These are phyloP conservation scores for Amanita muscaria DNA, from an alignment of 768 basidiomycete species.

Conservation along the genomic window DNA sequence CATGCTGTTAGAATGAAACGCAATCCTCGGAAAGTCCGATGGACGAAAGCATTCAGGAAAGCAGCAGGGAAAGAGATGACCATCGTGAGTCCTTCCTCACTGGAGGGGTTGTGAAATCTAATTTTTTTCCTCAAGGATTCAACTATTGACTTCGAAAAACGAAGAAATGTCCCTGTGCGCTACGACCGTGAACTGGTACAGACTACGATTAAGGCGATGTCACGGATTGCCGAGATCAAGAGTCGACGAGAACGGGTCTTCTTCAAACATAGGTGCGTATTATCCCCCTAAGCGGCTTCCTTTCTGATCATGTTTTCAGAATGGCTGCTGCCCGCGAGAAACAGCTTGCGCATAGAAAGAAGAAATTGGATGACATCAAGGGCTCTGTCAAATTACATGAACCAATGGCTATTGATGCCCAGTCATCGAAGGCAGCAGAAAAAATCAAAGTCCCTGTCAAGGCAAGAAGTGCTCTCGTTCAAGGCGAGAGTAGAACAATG, in stretches of 20 bases:
- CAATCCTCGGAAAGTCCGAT: conserved; percentile 96
- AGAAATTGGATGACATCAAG: conserved; percentile 48
- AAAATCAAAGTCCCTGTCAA: conserved; percentile 70
- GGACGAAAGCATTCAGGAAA: conserved; percentile 99
- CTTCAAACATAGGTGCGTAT: conserved; percentile 79
- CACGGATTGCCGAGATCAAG: conserved; percentile 89
- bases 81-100: conserved; percentile 47
- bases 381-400: conserved; percentile 57
- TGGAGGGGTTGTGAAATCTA: no score
- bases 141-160: conserved; percentile 98
- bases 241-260: conserved; percentile 85
- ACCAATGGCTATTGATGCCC: conserved; percentile 41
- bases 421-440: conserved; percentile 49
- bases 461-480: conserved; percentile 63
- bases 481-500: conserved; percentile 83
- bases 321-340: conserved; percentile 82
- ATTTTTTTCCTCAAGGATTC: conserved; percentile 57
- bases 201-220: conserved; percentile 95
- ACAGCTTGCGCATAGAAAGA: conserved; percentile 64
- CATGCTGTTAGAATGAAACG: conserved; percentile 82
- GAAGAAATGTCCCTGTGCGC: conserved; percentile 92
- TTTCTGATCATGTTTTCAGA: conserved; percentile 30
- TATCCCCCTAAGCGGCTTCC: neutral
- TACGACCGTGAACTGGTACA: conserved; percentile 92
- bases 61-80: conserved; percentile 99